Base-by-base conservation (phyloP, 371 early-diverging fungal genomes). In the Cokeromyces recurvatus region DNA sequence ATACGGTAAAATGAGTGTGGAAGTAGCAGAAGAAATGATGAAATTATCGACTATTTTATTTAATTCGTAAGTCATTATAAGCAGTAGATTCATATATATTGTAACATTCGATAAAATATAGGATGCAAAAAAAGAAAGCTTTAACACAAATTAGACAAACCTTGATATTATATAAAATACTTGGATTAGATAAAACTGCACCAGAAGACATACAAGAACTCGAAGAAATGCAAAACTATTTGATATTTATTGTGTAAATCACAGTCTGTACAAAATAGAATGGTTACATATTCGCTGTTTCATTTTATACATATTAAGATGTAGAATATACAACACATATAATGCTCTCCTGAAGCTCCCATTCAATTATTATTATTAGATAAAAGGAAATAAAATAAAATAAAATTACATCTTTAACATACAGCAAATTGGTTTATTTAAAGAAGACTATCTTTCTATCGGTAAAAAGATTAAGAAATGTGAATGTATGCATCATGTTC, bases 1-100 rank as follows among this genome's bases (percentile, higher is more conserved):
- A 3, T 66, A 49, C 43, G 70, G 70, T 8, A 27, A 35, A 14
- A 24, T 21, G 0, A 70, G 70, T 19, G 22, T 57, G 3, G 70
- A 70, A 51, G 39, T 46, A 12, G 58, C 70, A 7, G 58, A 54
- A 19, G 70, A 70, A 21, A 50, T 63, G 53, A 53, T 57, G 35
- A 70, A 70, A 24, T 31, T 70, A 11, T 44, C 63, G 4, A 48
- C 59, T 3, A 15, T 65, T 6, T 44, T 51, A 8, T 55, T 54
- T 14, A 57, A 57, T 45, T 43, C 45, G 58, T 58, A 46, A 46
- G 48, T 41, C 11, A 11, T n/a, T n/a, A n/a, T n/a, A n/a, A n/a
- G n/a, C n/a, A 27, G 29, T 27, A 9, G 15, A 45, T 19, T 24
- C 23, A 36, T 35, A 24, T 36, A 32, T 19, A 7, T 29, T 8